phyloP scores from a whole-genome alignment of 257 asterid genomes.

The Capsicum pubescens region DNA sequence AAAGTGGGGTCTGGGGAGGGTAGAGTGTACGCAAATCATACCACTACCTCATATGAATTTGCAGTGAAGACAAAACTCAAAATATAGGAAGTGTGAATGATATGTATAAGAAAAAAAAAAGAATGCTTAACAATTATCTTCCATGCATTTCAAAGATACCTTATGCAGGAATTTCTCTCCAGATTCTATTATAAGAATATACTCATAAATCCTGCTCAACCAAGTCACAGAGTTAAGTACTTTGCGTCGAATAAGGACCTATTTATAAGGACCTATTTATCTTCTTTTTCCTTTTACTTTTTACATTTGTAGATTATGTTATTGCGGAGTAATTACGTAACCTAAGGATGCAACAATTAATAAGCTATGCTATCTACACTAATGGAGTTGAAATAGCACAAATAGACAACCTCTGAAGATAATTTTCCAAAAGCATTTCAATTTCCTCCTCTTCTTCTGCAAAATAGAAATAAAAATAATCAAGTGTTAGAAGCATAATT shows the following conservation, averaged over 20 bases:
- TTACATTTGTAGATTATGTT: background rate
- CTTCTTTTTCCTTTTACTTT: background rate
- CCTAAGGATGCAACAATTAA: background rate
- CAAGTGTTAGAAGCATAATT: slow-evolving; percentile 30
- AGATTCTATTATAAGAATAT: background rate
- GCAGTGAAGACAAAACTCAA: background rate
- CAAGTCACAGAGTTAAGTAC: background rate
- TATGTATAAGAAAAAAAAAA: background rate
- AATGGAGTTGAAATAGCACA: slow-evolving; percentile 13
- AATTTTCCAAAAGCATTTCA: slow-evolving; percentile 97
- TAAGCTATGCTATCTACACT: background rate
- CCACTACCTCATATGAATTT: no score
- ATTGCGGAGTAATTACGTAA: slow-evolving; percentile 4
- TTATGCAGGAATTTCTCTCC: background rate
- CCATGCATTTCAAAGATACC: background rate
- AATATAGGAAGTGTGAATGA: background rate
- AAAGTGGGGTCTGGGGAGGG: no score
- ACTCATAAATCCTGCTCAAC: background rate
- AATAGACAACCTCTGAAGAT: slow-evolving; percentile 80
- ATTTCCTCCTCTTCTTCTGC: slow-evolving; percentile 99
- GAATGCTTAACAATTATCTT: slow-evolving; percentile 1
- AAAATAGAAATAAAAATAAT: slow-evolving; percentile 36
- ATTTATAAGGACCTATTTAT: background rate
- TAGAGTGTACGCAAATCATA: no score
- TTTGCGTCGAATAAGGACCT: background rate